Base-by-base conservation (phyloP, 2,329 filamentous ascomycete genomes). In the Blastomyces emzantsi region DNA sequence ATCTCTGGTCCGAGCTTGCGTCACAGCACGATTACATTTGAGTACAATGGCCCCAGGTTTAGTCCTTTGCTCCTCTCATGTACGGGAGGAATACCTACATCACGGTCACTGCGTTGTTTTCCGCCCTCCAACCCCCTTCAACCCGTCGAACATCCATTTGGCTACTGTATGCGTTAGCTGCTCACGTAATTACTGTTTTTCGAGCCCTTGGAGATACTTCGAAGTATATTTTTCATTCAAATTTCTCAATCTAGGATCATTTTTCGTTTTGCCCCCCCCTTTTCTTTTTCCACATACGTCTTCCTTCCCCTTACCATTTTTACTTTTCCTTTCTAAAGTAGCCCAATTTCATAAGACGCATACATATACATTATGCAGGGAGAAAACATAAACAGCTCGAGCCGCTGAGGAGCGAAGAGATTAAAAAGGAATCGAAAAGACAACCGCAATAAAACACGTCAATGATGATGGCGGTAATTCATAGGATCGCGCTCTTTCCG, bases 301-400 rank as follows among this genome's bases (percentile, higher is more conserved):
- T 49, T 49, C 9, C 15, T 36, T n/a, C 25, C 25, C 17, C 30
- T 60, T 22, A 7, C 43, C 43, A n/a, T 36, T 8, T 5, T 19
- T 43, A 5, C 5, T 15, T 49, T 51, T 22, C 43, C 17, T 7
- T 54, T 19, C 22, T 28, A 59, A 33, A 13, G 15, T 22, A 59
- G 17, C 36, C 43, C 41, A 8, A 49, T 33, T 49, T 51, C 56
- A 22, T 36, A 30, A 30, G 22, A 60, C 7, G 49, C 58, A 43
- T 62, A 41, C 36, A 47, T 60, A 30, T 49, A 36, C 58, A 60
- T 49, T 60, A 60, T 60, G 39, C n/a, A 57, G 36, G 25, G 39
- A 51, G 22, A 45, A 59, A 19, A 59, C 22, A 45, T 30, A n/a
- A 17, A 39, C 25, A 22, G 39, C 6, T 45, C 22, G 19, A 56